These are phyloP conservation scores for Neurospora sp. DNA, from an alignment of 495 filamentous ascomycete genomes.

Conservation along the genomic window DNA sequence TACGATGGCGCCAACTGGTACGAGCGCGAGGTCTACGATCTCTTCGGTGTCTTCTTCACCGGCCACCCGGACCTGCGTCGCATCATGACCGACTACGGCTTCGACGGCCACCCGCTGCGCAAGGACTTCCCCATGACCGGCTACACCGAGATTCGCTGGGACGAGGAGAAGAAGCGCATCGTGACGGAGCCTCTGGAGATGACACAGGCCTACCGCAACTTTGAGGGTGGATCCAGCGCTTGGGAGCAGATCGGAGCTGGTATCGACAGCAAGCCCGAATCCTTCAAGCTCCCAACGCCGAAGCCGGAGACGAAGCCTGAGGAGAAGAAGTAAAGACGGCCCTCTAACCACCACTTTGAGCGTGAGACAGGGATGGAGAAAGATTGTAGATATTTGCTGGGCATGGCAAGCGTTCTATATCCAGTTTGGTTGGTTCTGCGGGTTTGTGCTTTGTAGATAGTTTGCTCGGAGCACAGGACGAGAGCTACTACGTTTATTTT, in stretches of 20 bases:
- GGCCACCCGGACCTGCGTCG: slow-evolving; percentile 92
- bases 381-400: slow-evolving; percentile 17
- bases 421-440: neutral
- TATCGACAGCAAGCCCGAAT: slow-evolving; percentile 67
- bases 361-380: neutral
- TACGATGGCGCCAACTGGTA: slow-evolving; percentile 99
- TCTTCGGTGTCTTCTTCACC: slow-evolving; percentile 95
- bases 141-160: slow-evolving; percentile 96
- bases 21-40: slow-evolving; percentile 93
- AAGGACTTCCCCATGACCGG: slow-evolving; percentile 98
- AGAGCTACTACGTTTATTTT: neutral
- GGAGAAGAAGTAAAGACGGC: slow-evolving; percentile 70
- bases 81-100: slow-evolving; percentile 99
- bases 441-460: neutral
- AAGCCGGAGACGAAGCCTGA: slow-evolving; percentile 89
- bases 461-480: neutral
- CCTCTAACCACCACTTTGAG: neutral
- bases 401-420: slow-evolving; percentile 5
- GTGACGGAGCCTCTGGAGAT: slow-evolving; percentile 95
- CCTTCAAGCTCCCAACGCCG: slow-evolving; percentile 88
- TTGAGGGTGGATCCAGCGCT: slow-evolving; percentile 70
- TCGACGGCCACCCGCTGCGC: slow-evolving; percentile 92
- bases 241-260: slow-evolving; percentile 92
- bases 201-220: slow-evolving; percentile 98
- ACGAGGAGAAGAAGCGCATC: slow-evolving; percentile 99